Base-by-base conservation (phyloP, 2,329 filamentous ascomycete genomes). In the Aspergillus oerlinghausenensis region DNA sequence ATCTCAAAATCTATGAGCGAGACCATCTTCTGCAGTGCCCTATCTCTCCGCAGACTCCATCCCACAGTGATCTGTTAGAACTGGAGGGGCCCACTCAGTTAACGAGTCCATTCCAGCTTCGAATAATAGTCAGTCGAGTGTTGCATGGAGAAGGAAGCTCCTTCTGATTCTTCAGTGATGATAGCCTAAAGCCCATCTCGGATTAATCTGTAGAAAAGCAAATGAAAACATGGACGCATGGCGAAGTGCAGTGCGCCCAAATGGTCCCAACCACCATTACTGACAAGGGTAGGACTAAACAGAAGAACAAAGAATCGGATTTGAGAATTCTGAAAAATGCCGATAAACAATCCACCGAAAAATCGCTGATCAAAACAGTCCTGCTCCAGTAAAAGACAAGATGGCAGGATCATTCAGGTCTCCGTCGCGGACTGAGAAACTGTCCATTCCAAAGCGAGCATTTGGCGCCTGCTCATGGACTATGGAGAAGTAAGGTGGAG, bases 401-500 rank as follows among this genome's bases (percentile, higher is more conserved):
- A 45, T 4, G 10, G 4, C 42, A 45, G 17, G 32, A 45, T 45
- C n/a, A 23, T 21, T 45, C 42, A 14, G 9, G 17, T 19, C 42
- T 45, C 42, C 9, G 21, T 25, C 19, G 5, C 14, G 10, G 14
- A 47, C 21, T 25, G 10, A 14, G 19, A 47, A 25, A 45, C 10
- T 47, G 43, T 17, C 43, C 43, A 47, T 47, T 47, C 43, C 21
- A 25, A 23, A 11, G 43, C 23, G 43, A 47, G 43, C 10, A 23
- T 47, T 47, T 47, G 43, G 43, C 43, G 43, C 43, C 43, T 25
- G 43, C 21, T 47, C 7, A 26, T 35, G n/a, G 21, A 42, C 21
- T 23, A 38, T 40, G 32, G 49, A 40, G 42, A 29, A 29, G 14
- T 14, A 21, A 9, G 21, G 54, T 59, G 58, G 58, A 43, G 29